Conservation (phyloP, 768 basidiomycete species). For the button mushroom (Agaricus bisporus) region DNA sequence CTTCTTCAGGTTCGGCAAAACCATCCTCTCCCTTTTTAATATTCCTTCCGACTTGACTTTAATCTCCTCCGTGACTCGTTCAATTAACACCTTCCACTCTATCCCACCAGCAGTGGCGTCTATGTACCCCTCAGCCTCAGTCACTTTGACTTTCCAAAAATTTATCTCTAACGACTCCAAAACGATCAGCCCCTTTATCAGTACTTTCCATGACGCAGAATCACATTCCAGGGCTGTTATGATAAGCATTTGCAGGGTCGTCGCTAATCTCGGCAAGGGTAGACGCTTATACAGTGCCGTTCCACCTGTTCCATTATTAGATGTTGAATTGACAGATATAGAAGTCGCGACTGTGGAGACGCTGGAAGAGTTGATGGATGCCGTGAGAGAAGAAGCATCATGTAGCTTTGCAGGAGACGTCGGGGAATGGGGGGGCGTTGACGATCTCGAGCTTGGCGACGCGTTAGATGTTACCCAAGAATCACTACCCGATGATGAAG, state of each 20-base stretch:
- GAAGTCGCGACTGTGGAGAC: constrained; percentile 1
- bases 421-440: constrained; percentile 4
- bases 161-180: constrained; percentile 38
- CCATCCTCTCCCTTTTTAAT: constrained; percentile 4
- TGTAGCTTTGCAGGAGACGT: not conserved
- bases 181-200: constrained; percentile 28
- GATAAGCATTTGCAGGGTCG: constrained; percentile 26
- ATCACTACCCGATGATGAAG: not conserved
- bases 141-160: constrained; percentile 29
- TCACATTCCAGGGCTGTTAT: constrained; percentile 40
- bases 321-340: constrained; percentile 3
- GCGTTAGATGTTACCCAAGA: not conserved
- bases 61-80: constrained; percentile 12
- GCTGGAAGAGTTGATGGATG: not conserved
- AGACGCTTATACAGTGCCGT: not conserved
- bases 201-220: constrained; percentile 23
- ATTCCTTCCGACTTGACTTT: constrained; percentile 11
- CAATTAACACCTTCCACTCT: constrained; percentile 7
- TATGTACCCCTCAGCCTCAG: constrained; percentile 19
- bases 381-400: not conserved
- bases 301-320: not conserved
- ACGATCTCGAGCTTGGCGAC: not conserved
- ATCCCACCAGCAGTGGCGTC: constrained; percentile 18
- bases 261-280: constrained; percentile 5
- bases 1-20: constrained; percentile 21